These are phyloP conservation scores for Rutstroemia sydowiana DNA, from an alignment of 2,329 filamentous ascomycete genomes.

Conservation along the genomic window DNA sequence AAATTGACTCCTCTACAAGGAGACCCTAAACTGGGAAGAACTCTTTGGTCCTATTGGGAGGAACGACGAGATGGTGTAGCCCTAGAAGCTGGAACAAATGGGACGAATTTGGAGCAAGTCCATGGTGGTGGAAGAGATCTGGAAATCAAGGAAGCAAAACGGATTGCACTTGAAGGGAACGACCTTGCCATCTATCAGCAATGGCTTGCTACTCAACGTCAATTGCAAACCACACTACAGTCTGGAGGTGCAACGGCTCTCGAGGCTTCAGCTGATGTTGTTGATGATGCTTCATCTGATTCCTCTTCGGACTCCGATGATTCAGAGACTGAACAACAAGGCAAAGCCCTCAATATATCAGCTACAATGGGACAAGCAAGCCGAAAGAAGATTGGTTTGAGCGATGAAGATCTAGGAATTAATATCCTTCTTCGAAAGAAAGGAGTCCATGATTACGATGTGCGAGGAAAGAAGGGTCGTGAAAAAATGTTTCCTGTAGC, in stretches of 20 bases:
- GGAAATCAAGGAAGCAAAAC: constrained; percentile 52
- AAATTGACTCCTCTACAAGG: constrained; percentile 40
- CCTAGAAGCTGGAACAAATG: constrained; percentile 45
- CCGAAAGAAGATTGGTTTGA: constrained; percentile 78
- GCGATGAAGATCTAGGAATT: constrained; percentile 84
- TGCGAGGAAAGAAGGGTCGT: constrained; percentile 81
- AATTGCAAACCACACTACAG: constrained; percentile 76
- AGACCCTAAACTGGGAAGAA: constrained; percentile 50
- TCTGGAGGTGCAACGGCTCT: constrained; percentile 58
- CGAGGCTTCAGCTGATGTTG: constrained; percentile 63
- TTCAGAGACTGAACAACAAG: constrained; percentile 83
- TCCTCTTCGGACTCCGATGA: constrained; percentile 83
- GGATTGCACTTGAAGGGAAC: constrained; percentile 61
- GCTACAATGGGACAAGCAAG: constrained; percentile 76
- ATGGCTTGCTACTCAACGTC: constrained; percentile 80
- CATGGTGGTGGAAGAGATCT: constrained; percentile 57
- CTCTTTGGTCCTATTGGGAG: constrained; percentile 74
- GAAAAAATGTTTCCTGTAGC: constrained; percentile 90
- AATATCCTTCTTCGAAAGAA: constrained; percentile 85
- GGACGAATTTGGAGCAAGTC: constrained; percentile 57
- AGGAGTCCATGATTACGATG: constrained; percentile 87
- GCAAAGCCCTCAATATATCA: constrained; percentile 82
- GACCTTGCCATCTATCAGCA: constrained; percentile 83
- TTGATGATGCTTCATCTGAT: constrained; percentile 79
- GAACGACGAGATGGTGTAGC: constrained; percentile 58